Evolutionary conservation across 140 eudicot genomes (phyloP).

Genomic region (Oenanthe javanica): DNA sequence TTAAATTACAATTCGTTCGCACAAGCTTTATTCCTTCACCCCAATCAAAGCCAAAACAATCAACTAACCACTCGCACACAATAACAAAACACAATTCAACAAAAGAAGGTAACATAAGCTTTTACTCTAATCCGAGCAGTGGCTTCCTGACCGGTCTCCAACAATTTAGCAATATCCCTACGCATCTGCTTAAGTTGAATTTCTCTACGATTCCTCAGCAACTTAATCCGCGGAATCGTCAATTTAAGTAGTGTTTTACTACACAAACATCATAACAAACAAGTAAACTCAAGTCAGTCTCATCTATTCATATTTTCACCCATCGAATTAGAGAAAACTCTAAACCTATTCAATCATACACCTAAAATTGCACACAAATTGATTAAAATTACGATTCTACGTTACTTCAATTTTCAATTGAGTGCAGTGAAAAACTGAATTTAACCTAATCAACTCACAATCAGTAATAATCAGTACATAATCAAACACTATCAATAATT

Average conservation of each 20-base stretch:
- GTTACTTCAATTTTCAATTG: background rate
- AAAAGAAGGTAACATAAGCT: background rate
- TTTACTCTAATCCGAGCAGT: conserved; percentile 89
- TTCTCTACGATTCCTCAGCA: conserved; percentile 91
- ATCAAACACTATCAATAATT: background rate
- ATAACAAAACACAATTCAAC: background rate
- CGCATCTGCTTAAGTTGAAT: conserved; percentile 94
- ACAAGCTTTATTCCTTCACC: too few species aligned
- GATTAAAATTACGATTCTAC: background rate
- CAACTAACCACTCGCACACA: background rate
- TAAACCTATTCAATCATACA: background rate
- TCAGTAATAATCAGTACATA: background rate
- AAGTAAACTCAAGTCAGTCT: background rate
- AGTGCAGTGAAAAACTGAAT: background rate
- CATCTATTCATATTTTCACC: background rate
- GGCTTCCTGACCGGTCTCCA: conserved; percentile 99
- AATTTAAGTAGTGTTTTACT: conserved; percentile 82
- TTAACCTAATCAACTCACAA: background rate
- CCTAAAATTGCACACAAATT: background rate
- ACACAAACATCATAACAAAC: background rate
- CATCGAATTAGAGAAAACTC: background rate
- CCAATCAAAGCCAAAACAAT: background rate
- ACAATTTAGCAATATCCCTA: conserved; percentile 82
- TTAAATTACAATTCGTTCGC: background rate
- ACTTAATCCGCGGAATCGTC: conserved; percentile 83